Conservation (phyloP, 108 stramenopile genomes). For the Mayamaea pseudoterrestris region DNA sequence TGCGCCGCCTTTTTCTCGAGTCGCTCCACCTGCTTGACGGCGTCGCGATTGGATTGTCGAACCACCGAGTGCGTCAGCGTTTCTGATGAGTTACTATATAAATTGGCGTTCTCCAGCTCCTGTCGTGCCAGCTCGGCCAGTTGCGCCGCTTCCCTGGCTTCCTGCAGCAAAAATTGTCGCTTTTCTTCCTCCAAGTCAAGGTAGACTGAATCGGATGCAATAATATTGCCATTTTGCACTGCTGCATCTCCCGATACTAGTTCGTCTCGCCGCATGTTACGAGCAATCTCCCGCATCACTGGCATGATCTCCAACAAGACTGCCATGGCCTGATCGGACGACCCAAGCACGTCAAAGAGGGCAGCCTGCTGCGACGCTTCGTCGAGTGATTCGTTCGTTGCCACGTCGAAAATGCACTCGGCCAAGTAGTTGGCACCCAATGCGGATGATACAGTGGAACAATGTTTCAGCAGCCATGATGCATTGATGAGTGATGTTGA, state of each 20-base stretch:
- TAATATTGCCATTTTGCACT: neutral
- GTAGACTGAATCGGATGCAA: neutral
- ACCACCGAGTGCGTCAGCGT: conserved; percentile 15
- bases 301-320: conserved; percentile 34
- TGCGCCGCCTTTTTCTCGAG: conserved; percentile 48
- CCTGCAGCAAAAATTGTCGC: conserved; percentile 30
- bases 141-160: conserved; percentile 52
- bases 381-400: conserved; percentile 8
- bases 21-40: conserved; percentile 45
- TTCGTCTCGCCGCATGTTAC: conserved; percentile 8
- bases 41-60: conserved; percentile 39
- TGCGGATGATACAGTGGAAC: conserved; percentile 27
- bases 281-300: conserved; percentile 18
- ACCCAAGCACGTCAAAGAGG: conserved; percentile 46
- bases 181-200: conserved; percentile 26
- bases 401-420: conserved; percentile 17
- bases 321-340: conserved; percentile 36
- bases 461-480: no score
- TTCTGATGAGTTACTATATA: conserved; percentile 1
- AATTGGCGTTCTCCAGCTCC: conserved; percentile 19
- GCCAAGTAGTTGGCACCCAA: conserved; percentile 17
- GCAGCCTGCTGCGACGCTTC: conserved; percentile 41
- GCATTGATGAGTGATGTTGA: no score
- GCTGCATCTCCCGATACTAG: neutral
- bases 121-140: conserved; percentile 41